Conservation (phyloP, 2,329 filamentous ascomycete genomes). For the Colletotrichum gigasporum region DNA sequence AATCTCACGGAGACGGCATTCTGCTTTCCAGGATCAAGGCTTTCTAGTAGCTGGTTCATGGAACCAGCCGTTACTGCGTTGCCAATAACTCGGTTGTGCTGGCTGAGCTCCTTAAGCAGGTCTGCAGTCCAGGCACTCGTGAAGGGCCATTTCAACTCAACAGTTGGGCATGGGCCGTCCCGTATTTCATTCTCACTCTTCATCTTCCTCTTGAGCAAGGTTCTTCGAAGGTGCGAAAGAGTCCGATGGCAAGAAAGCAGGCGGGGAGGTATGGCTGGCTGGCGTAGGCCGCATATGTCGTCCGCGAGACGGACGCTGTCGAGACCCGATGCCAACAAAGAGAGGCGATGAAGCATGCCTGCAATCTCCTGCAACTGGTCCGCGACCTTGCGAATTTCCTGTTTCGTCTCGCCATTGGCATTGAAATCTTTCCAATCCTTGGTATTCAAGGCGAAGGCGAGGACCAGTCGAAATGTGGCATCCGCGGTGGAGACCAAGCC, state of each 20-base stretch:
- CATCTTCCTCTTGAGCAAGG: neutral
- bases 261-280: neutral
- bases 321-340: neutral
- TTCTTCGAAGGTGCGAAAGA: neutral
- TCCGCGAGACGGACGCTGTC: neutral
- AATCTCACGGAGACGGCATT: neutral
- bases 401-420: neutral
- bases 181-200: neutral
- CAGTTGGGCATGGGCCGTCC: too few species aligned
- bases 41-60: neutral
- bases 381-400: neutral
- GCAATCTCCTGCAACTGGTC: neutral
- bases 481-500: neutral
- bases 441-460: neutral
- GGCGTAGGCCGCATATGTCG: neutral
- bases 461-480: neutral
- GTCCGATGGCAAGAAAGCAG: neutral
- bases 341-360: neutral
- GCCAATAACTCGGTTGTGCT: neutral
- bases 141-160: neutral
- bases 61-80: neutral
- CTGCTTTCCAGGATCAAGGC: neutral
- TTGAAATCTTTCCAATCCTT: neutral
- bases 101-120: neutral
- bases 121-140: conserved; percentile 2